A percentile compares a stretch with the other conserved stretches of the same genome.
Evolutionary conservation across 352 stramenopile species (phyloP).

Genomic region (Phytopythium vexans): DNA sequence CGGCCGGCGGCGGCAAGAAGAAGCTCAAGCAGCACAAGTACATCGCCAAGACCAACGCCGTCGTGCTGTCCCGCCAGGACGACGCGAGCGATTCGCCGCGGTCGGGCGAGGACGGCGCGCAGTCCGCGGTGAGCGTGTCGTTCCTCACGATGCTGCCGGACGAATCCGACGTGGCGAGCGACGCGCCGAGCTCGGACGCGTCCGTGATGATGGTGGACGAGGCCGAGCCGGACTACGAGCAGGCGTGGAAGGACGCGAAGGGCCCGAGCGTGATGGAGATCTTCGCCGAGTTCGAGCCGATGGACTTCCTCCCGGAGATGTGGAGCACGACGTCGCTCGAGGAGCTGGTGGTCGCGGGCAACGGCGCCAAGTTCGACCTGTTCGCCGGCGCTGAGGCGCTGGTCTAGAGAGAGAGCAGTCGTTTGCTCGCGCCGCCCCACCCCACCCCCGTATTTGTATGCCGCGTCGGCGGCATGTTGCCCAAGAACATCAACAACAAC

Average conservation of each 20-base stretch:
- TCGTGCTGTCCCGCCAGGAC: slow-evolving; percentile 4
- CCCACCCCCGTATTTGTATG: too few relatives aligned
- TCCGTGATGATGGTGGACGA: not conserved
- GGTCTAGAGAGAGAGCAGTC: too few relatives aligned
- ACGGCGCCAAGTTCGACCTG: slow-evolving; percentile 30
- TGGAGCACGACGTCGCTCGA: slow-evolving; percentile 58
- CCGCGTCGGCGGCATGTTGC: too few relatives aligned
- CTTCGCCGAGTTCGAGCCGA: slow-evolving; percentile 43
- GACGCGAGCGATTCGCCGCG: slow-evolving; percentile 26
- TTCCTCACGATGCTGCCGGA: slow-evolving; percentile 19
- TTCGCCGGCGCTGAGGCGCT: slow-evolving; percentile 10
- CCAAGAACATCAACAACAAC: too few relatives aligned
- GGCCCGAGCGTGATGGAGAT: slow-evolving; percentile 33
- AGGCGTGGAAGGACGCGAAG: slow-evolving; percentile 18
- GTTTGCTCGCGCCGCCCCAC: too few relatives aligned
- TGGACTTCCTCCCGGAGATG: slow-evolving; percentile 28
- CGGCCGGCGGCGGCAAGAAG: slow-evolving; percentile 24
- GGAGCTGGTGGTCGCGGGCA: slow-evolving; percentile 16
- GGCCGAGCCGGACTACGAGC: slow-evolving; percentile 11
- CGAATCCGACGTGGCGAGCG: not conserved
- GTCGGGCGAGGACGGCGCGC: slow-evolving; percentile 24
- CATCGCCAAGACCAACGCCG: not conserved
- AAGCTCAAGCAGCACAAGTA: slow-evolving; percentile 7
- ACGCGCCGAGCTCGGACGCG: not conserved
- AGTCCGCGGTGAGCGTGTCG: slow-evolving; percentile 13